Evolutionary conservation across 768 basidiomycete genomes (phyloP), one percentile per base, ranked within the genome.

Genomic region (Sarcodon aspratus): DNA sequence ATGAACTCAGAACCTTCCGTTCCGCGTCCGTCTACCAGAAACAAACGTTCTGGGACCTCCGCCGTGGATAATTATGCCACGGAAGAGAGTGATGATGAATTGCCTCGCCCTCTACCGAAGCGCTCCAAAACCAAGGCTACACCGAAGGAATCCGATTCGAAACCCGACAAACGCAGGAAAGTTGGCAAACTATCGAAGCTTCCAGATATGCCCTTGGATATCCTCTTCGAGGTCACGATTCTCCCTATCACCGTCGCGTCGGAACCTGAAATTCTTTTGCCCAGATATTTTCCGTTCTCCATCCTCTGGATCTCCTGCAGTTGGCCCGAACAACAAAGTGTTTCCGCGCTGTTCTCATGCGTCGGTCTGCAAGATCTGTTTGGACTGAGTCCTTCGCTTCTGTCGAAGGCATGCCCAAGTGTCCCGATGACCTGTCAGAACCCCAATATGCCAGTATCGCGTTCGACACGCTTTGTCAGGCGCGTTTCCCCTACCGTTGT

Each of bases 401-500:
- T 15, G 45, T 57, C 35, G 43, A 48, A 6, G 52, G 37, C 9
- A 37, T 55, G 9, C 56, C 56, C 5, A 46, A 55, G 9, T 55
- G 54, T 18, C 56, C 56, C 6, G 36, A 50, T 3, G 40, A 50
- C 21, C 40, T 57, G 15, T 47, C 47, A 36, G 56, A 57, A 32
- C 52, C 52, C 1, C 48, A 21, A 12, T 55, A 55, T n/a, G 54
- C 52, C n/a, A 53, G 53, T 43, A 48, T 57, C 11, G 13, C 48
- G 35, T 57, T 55, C 49, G 51, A 44, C 34, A 18, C 51, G 1
- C 34, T 53, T 21, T 57, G 54, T 36, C 52, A 55, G 50, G 56
- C 54, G 18, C 33, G 54, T 47, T 10, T 13, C 45, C 9, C 21
- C 4, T 44, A 12, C 37, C 36, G 6, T 21, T 13, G 12, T 34